These are phyloP conservation scores for Tetrahymena borealis DNA, from an alignment of 73 alveolate species.

Conservation along the genomic window DNA sequence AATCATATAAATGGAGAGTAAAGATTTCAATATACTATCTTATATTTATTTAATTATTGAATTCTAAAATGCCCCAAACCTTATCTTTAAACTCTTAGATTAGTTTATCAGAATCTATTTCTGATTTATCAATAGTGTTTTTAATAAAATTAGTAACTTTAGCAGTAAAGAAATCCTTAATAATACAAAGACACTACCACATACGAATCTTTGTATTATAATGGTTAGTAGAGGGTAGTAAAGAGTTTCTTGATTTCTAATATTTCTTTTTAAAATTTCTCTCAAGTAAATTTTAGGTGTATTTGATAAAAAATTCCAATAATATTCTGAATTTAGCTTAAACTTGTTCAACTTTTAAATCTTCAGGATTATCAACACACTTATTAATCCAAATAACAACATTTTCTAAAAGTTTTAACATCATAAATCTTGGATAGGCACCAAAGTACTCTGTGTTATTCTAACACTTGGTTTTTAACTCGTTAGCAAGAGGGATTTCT, in stretches of 20 bases:
- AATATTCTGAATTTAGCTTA: neutral
- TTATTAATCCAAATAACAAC: neutral
- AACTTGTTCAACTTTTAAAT: neutral
- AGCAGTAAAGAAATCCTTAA: neutral
- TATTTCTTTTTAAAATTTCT: conserved; percentile 8
- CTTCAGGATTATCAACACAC: neutral
- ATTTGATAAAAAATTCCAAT: conserved; percentile 24
- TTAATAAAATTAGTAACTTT: neutral
- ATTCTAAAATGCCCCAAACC: neutral
- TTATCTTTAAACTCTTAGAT: neutral
- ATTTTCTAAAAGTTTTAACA: conserved; percentile 3
- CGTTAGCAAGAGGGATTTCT: conserved; percentile 33
- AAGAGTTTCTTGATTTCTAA: conserved; percentile 3
- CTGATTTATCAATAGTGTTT: neutral
- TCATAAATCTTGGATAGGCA: conserved; percentile 35
- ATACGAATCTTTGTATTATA: neutral
- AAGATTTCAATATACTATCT: neutral
- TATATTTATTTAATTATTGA: neutral
- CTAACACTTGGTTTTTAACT: neutral
- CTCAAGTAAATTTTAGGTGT: conserved; percentile 18
- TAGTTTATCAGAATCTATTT: neutral
- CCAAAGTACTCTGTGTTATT: conserved; percentile 34
- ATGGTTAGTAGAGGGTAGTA: neutral
- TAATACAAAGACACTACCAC: neutral
- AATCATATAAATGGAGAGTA: neutral